Conservation (phyloP, 768 basidiomycete genomes). For the Xerocomellus dryophilus region DNA sequence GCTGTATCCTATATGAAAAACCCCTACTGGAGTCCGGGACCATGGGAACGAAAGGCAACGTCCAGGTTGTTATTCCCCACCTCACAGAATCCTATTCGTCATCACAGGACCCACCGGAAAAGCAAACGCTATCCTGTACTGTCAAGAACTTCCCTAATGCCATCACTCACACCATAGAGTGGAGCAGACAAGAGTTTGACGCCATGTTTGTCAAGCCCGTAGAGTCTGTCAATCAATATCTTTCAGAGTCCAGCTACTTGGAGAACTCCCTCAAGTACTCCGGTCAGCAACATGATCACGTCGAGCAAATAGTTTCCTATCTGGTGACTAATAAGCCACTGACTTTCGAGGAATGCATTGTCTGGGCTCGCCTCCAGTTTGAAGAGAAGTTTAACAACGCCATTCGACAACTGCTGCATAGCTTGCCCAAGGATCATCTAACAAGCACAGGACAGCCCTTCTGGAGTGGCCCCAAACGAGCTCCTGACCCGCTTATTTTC, state of each 20-base stretch:
- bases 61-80: slow-evolving; percentile 91
- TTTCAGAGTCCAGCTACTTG: slow-evolving; percentile 93
- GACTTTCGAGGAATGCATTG: slow-evolving; percentile 95
- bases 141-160: slow-evolving; percentile 99
- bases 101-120: slow-evolving; percentile 98
- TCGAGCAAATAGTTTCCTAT: slow-evolving; percentile 84
- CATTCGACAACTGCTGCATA: slow-evolving; percentile 89
- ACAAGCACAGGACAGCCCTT: slow-evolving; percentile 94
- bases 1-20: slow-evolving; percentile 95
- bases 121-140: slow-evolving; percentile 93
- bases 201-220: slow-evolving; percentile 90
- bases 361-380: slow-evolving; percentile 95
- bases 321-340: slow-evolving; percentile 91
- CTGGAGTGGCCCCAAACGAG: slow-evolving; percentile 99
- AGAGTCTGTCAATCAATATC: slow-evolving; percentile 92
- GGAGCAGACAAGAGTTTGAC: slow-evolving; percentile 93
- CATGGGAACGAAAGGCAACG: slow-evolving; percentile 96
- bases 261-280: slow-evolving; percentile 88
- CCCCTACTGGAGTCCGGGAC: slow-evolving; percentile 97
- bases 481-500: slow-evolving; percentile 87
- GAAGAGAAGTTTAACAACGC: slow-evolving; percentile 92
- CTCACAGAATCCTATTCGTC: slow-evolving; percentile 96
- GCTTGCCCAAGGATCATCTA: slow-evolving; percentile 89
- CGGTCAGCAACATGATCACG: slow-evolving; percentile 86
- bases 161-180: slow-evolving; percentile 98